A percentile compares a stretch with the other conserved stretches of the same genome.
Evolutionary conservation across 345 rosid genomes (phyloP).

Genomic region (Stellera chamaejasme): DNA sequence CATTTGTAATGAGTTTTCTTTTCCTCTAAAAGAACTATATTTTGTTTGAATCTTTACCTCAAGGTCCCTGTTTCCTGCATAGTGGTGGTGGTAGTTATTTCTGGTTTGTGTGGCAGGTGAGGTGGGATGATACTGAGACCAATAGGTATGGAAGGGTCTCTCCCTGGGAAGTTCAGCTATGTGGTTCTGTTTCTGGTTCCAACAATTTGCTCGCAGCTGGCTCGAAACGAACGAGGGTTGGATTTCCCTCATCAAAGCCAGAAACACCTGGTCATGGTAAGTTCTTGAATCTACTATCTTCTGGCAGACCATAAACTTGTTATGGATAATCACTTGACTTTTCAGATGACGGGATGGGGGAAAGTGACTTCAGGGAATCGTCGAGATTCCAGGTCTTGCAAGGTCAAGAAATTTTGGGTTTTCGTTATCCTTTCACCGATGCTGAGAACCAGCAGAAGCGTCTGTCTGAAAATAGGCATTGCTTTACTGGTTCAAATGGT

Average conservation of each 20-base stretch:
- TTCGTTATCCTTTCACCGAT: conserved; percentile 39
- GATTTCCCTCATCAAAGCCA: conserved; percentile 47
- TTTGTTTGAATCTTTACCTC: no score
- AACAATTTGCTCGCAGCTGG: conserved; percentile 41
- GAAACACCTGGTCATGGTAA: conserved; percentile 61
- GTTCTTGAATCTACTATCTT: conserved; percentile 4
- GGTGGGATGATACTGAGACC: conserved; percentile 70
- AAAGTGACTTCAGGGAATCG: conserved; percentile 84
- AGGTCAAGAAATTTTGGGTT: conserved; percentile 94
- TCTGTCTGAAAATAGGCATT: conserved; percentile 29
- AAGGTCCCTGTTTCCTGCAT: no score
- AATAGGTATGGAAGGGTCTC: conserved; percentile 62
- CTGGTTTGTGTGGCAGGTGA: conserved; percentile 34
- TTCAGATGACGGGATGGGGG: conserved; percentile 50
- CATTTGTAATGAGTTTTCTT: no score
- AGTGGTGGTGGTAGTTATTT: not conserved
- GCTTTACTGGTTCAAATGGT: conserved; percentile 23
- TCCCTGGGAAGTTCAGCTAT: conserved; percentile 84
- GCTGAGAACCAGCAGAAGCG: conserved; percentile 29
- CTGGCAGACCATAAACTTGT: not conserved
- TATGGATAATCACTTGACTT: not conserved
- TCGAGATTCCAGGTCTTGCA: conserved; percentile 97
- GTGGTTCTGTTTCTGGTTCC: conserved; percentile 46
- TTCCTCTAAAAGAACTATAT: no score
- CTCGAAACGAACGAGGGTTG: conserved; percentile 73